These are phyloP conservation scores for Tylopilus sp. DNA, from an alignment of 1,284 basidiomycete species.

Conservation along the genomic window DNA sequence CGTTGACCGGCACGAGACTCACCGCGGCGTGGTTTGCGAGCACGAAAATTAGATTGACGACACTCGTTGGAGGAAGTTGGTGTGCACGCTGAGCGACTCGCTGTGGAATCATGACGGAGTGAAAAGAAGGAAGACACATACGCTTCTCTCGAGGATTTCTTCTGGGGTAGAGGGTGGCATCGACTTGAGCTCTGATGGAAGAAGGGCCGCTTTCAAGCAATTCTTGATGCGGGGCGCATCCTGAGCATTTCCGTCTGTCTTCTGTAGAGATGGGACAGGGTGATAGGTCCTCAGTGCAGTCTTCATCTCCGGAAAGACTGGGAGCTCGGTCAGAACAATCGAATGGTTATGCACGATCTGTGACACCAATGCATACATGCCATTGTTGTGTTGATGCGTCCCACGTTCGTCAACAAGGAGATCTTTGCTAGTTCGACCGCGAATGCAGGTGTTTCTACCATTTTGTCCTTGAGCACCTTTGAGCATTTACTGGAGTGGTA, in stretches of 20 bases:
- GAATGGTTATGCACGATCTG: constrained; percentile 12
- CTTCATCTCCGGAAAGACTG: constrained; percentile 65
- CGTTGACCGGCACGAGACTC: constrained; percentile 27
- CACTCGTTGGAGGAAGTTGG: constrained; percentile 68
- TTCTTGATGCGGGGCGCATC: constrained; percentile 74
- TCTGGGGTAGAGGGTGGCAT: constrained; percentile 66
- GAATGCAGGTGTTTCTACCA: constrained; percentile 75
- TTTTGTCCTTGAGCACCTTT: constrained; percentile 83
- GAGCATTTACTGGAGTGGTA: constrained; percentile 81
- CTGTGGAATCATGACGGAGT: constrained; percentile 1
- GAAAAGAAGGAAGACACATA: constrained; percentile 34
- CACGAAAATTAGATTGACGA: constrained; percentile 65
- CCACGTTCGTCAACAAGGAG: constrained; percentile 84
- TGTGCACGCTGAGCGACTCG: constrained; percentile 46
- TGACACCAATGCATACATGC: constrained; percentile 55
- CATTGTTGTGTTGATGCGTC: constrained; percentile 92
- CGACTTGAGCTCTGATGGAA: constrained; percentile 67
- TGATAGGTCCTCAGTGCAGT: constrained; percentile 70
- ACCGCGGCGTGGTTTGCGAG: constrained; percentile 68
- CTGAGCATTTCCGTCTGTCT: constrained; percentile 61
- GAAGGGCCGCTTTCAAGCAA: constrained; percentile 69
- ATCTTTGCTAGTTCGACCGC: constrained; percentile 82
- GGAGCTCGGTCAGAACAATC: constrained; percentile 17
- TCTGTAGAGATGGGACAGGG: constrained; percentile 64
- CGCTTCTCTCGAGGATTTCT: constrained; percentile 62